These are phyloP conservation scores for Aspergillus egyptiacus DNA, from an alignment of 495 filamentous ascomycete species.

Conservation along the genomic window DNA sequence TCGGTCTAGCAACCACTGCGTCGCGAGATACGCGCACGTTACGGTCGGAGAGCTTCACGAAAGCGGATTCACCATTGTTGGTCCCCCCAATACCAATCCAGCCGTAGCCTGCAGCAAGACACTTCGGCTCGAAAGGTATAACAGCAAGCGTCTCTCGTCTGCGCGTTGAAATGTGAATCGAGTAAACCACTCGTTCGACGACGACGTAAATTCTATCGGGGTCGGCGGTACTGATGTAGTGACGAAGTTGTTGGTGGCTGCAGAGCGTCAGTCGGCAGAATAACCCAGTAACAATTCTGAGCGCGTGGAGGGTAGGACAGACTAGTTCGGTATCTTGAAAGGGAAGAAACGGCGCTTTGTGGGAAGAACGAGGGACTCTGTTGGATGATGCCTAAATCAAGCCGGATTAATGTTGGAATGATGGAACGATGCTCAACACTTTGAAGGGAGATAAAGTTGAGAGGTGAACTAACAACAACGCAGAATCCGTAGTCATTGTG, in stretches of 20 bases:
- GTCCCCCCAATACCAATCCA: slow-evolving; percentile 86
- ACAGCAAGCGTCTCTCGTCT: slow-evolving; percentile 70
- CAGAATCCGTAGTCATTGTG: slow-evolving; percentile 45
- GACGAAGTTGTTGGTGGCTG: slow-evolving; percentile 90
- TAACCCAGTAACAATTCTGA: slow-evolving; percentile 2
- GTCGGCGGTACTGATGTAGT: slow-evolving; percentile 76
- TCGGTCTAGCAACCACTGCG: slow-evolving; percentile 29
- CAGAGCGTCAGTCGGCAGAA: slow-evolving; percentile 14
- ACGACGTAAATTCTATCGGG: slow-evolving; percentile 79
- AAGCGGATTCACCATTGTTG: slow-evolving; percentile 75
- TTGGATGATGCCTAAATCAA: slow-evolving; percentile 47
- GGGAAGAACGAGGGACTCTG: slow-evolving; percentile 53
- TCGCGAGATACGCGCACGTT: slow-evolving; percentile 25
- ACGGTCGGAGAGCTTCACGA: slow-evolving; percentile 56
- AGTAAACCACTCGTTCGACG: slow-evolving; percentile 64
- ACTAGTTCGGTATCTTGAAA: slow-evolving; percentile 67
- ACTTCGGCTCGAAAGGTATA: slow-evolving; percentile 76
- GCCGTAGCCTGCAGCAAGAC: slow-evolving; percentile 74
- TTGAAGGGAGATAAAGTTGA: background rate
- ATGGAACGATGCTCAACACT: slow-evolving; percentile 6
- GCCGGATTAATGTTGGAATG: slow-evolving; percentile 12
- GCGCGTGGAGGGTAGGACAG: slow-evolving; percentile 27
- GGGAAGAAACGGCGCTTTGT: slow-evolving; percentile 70
- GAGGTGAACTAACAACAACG: slow-evolving; percentile 30
- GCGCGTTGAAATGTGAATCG: slow-evolving; percentile 62